Evolutionary conservation across 768 basidiomycete species (phyloP).

Genomic region (Termitomyces sp.): DNA sequence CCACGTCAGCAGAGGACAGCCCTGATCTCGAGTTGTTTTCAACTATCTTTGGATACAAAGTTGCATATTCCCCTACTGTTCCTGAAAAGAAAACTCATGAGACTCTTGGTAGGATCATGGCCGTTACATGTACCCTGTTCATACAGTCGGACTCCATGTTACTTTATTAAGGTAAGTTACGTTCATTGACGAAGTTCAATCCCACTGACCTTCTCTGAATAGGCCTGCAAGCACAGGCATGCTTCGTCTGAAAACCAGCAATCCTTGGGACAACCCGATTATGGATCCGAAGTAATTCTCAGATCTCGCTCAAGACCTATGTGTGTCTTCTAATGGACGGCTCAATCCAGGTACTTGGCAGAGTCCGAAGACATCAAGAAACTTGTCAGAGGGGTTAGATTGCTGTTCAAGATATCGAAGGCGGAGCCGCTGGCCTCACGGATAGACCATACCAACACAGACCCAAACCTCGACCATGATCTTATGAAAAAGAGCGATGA

Average conservation of each 20-base stretch:
- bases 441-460: constrained; percentile 32
- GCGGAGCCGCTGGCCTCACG: constrained; percentile 37
- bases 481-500: constrained; percentile 36
- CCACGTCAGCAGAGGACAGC: constrained; percentile 41
- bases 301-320: not conserved
- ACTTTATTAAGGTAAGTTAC: constrained; percentile 39
- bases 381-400: constrained; percentile 40
- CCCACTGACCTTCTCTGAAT: not conserved
- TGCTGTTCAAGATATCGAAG: constrained; percentile 37
- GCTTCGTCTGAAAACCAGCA: constrained; percentile 37
- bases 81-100: not conserved
- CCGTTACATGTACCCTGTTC: constrained; percentile 28
- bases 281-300: constrained; percentile 42
- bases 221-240: constrained; percentile 45
- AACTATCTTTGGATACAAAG: constrained; percentile 43
- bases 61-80: constrained; percentile 12
- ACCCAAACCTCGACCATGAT: constrained; percentile 39
- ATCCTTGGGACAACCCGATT: constrained; percentile 43
- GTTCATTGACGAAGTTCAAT: not conserved
- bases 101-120: constrained; percentile 34
- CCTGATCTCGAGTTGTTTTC: constrained; percentile 50
- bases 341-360: constrained; percentile 36
- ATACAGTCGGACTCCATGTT: constrained; percentile 41
- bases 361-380: constrained; percentile 40
- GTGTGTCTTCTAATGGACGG: not conserved